Percentiles rank a stretch among this genome's conserved stretches.
Evolutionary conservation across 2,329 filamentous ascomycete species (phyloP).

Genomic region (Penicillium sp.): DNA sequence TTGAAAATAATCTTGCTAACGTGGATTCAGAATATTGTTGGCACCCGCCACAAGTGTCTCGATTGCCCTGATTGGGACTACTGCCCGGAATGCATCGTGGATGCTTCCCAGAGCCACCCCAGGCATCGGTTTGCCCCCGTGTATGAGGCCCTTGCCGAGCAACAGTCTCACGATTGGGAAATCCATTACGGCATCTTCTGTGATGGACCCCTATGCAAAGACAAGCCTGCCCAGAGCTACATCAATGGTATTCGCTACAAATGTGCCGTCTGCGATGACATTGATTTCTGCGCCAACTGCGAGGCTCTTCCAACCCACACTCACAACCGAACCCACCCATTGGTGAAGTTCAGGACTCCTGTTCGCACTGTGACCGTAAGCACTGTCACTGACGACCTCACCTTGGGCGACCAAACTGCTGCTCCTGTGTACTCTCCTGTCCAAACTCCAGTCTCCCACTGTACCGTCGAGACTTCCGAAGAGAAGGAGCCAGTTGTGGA

Average conservation of each 20-base stretch:
- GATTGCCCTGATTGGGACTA: conserved; percentile 98
- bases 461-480: conserved; percentile 24
- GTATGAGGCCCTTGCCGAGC: conserved; percentile 66
- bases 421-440: conserved; percentile 55
- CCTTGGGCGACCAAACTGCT: conserved; percentile 65
- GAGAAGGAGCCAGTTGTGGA: conserved; percentile 21
- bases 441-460: conserved; percentile 4
- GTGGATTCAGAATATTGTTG: conserved; percentile 66
- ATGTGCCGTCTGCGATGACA: conserved; percentile 92
- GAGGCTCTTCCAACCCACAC: conserved; percentile 81
- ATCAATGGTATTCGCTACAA: conserved; percentile 92
- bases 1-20: conserved; percentile 18
- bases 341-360: conserved; percentile 95
- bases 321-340: conserved; percentile 93
- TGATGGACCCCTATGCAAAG: conserved; percentile 83
- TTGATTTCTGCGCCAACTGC: conserved; percentile 92
- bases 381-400: conserved; percentile 75
- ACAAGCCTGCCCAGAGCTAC: conserved; percentile 48
- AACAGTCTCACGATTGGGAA: conserved; percentile 48
- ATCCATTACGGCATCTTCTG: conserved; percentile 88
- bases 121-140: conserved; percentile 86
- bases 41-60: conserved; percentile 93
- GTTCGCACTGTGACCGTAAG: conserved; percentile 85
- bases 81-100: conserved; percentile 73
- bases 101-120: conserved; percentile 69